These are phyloP conservation scores for Blastobotrys elegans DNA, from an alignment of 1,139 yeast genomes.

Conservation along the genomic window DNA sequence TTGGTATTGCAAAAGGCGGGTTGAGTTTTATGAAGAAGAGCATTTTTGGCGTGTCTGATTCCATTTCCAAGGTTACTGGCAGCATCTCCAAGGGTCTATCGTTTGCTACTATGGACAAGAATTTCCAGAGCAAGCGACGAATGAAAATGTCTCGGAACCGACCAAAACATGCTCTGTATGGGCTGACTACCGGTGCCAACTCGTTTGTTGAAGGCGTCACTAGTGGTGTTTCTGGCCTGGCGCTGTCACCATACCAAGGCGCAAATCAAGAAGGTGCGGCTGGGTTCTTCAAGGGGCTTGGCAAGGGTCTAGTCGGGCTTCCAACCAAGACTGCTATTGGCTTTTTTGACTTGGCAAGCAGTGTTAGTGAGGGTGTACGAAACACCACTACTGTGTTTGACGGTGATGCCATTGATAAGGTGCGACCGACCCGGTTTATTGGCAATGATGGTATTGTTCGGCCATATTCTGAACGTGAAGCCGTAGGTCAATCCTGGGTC, in stretches of 20 bases:
- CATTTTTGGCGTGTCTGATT: slow-evolving; percentile 90
- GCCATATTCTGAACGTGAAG: slow-evolving; percentile 75
- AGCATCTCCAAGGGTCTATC: slow-evolving; percentile 92
- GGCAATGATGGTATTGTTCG: slow-evolving; percentile 64
- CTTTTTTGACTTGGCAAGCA: slow-evolving; percentile 84
- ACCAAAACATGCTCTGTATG: slow-evolving; percentile 86
- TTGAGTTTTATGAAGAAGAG: slow-evolving; percentile 90
- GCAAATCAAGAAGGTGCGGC: slow-evolving; percentile 79
- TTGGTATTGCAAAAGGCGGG: slow-evolving; percentile 95
- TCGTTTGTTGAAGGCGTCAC: slow-evolving; percentile 83
- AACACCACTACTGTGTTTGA: slow-evolving; percentile 91
- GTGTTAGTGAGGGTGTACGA: slow-evolving; percentile 89
- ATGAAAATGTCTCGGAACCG: slow-evolving; percentile 67
- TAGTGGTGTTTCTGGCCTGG: slow-evolving; percentile 87
- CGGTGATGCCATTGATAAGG: slow-evolving; percentile 70
- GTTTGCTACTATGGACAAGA: slow-evolving; percentile 80
- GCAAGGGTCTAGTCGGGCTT: slow-evolving; percentile 88
- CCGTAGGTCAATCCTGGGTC: slow-evolving; percentile 93
- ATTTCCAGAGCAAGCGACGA: slow-evolving; percentile 65
- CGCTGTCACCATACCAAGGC: slow-evolving; percentile 86
- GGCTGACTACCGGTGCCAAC: slow-evolving; percentile 80
- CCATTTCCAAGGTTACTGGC: slow-evolving; percentile 88
- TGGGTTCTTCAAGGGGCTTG: slow-evolving; percentile 90
- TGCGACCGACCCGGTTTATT: slow-evolving; percentile 75
- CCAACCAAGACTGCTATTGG: slow-evolving; percentile 98